Evolutionary conservation across 2,329 filamentous ascomycete species (phyloP), one percentile per base, ranked within the genome.

Genomic region (Botrytis porri): DNA sequence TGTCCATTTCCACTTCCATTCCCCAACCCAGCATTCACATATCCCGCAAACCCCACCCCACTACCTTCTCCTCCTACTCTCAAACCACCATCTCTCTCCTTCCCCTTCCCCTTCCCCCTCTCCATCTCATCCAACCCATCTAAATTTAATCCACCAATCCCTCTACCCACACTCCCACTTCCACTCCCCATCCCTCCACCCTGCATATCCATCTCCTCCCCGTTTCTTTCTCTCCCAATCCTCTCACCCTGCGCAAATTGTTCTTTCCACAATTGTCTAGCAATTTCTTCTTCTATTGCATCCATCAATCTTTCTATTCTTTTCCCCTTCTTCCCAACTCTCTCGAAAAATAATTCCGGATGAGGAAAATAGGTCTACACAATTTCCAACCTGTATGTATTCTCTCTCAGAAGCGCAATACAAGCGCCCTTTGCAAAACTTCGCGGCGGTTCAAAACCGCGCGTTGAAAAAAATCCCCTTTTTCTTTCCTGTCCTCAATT

Each of bases 311-410:
- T 54, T n/a, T 25, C 25, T 51, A 7, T 48, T 9, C 16, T 1
- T 51, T 22, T 25, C 4, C 25, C 22, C 20, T 0, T 7, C 48
- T n/a, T n/a, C 12, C 25, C n/a, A 51, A n/a, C 12, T n/a, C 25
- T n/a, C 25, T 3, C 48, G 5, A n/a, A n/a, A 16, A n/a, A 48
- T 9, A 48, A 48, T n/a, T 12, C n/a, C 10, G 14, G n/a, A n/a
- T 3, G 48, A 7, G 14, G 16, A n/a, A 54, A 54, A 14, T 3
- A 16, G 25, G 2, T n/a, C 14, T 16, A 5, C 1, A 0, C 48
- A 3, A 9, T n/a, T 16, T 16, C 0, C 48, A 3, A n/a, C 20
- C 5, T 1, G 12, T 3, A n/a, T 1, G 2, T 54, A 3, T 3
- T 7, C 16, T 5, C 41, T 54, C 25, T 4, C 25, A 18, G 14